phyloP scores from a whole-genome alignment of 345 rosid species.

The Hevea brasiliensis region DNA sequence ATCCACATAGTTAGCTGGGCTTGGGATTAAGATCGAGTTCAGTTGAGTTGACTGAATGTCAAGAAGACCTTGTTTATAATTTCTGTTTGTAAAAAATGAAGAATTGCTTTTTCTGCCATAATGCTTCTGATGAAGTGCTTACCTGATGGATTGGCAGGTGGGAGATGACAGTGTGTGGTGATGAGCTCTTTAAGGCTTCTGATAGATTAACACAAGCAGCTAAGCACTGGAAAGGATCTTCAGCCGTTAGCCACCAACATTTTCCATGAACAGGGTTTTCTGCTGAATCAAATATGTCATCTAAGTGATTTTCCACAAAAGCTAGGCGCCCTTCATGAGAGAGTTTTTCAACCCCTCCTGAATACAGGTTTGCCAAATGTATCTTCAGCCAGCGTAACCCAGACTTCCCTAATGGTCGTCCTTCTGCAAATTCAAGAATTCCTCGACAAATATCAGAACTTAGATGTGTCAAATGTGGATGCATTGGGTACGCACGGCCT shows the following conservation, averaged over 20 bases:
- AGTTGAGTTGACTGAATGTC: not conserved
- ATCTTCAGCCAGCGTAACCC: slow-evolving; percentile 90
- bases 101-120: slow-evolving; percentile 3
- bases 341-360: slow-evolving; percentile 90
- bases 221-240: slow-evolving; percentile 97
- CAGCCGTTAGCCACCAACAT: slow-evolving; percentile 93
- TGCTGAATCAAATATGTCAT: slow-evolving; percentile 88
- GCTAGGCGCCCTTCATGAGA: slow-evolving; percentile 83
- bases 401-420: slow-evolving; percentile 80
- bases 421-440: slow-evolving; percentile 92
- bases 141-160: slow-evolving; percentile 98
- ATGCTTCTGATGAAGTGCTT: slow-evolving; percentile 21
- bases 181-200: slow-evolving; percentile 81
- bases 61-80: slow-evolving; percentile 5
- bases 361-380: slow-evolving; percentile 83
- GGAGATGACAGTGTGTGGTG: slow-evolving; percentile 68
- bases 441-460: slow-evolving; percentile 97
- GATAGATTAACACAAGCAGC: slow-evolving; percentile 86
- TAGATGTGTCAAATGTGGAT: slow-evolving; percentile 89
- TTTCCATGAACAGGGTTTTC: slow-evolving; percentile 81
- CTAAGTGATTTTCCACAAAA: slow-evolving; percentile 80
- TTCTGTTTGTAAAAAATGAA: not conserved
- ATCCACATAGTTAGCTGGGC: not conserved
- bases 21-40: not conserved
- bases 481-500: slow-evolving; percentile 99